Evolutionary conservation across 139 green algal species (phyloP).

Genomic region (Mesotaenium endlicherianum): DNA sequence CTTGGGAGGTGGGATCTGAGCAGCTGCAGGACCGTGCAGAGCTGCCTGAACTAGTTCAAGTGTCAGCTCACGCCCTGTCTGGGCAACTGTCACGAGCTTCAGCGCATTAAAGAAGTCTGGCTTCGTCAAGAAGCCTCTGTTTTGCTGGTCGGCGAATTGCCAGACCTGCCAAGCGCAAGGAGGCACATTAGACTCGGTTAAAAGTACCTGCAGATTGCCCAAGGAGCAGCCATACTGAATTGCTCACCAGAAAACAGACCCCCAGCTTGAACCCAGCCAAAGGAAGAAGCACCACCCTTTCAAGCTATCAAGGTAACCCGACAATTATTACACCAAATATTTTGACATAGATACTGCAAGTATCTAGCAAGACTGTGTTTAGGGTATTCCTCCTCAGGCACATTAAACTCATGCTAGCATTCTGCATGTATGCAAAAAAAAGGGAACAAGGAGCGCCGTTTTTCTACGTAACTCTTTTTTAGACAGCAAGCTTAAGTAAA

Average conservation of each 20-base stretch:
- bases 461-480: no score
- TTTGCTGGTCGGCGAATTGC: slow-evolving; percentile 33
- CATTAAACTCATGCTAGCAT: no score
- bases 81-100: slow-evolving; percentile 44
- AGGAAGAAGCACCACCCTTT: not conserved
- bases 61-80: slow-evolving; percentile 28
- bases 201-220: not conserved
- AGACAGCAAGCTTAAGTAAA: no score
- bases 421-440: no score
- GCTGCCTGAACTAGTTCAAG: slow-evolving; percentile 11
- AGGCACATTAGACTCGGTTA: not conserved
- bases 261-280: not conserved
- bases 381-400: no score
- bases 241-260: not conserved
- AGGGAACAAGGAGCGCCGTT: no score
- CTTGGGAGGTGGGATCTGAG: slow-evolving; percentile 10
- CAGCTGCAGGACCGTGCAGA: not conserved
- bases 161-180: slow-evolving; percentile 34
- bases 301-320: not conserved
- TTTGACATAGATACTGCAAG: no score
- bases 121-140: slow-evolving; percentile 31
- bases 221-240: not conserved
- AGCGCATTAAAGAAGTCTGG: slow-evolving; percentile 48
- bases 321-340: no score
- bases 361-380: no score